A percentile compares a stretch with the other conserved stretches of the same genome.
Conservation (phyloP, 805 yeast genomes). For the Wickerhamiella spandovensis region DNA sequence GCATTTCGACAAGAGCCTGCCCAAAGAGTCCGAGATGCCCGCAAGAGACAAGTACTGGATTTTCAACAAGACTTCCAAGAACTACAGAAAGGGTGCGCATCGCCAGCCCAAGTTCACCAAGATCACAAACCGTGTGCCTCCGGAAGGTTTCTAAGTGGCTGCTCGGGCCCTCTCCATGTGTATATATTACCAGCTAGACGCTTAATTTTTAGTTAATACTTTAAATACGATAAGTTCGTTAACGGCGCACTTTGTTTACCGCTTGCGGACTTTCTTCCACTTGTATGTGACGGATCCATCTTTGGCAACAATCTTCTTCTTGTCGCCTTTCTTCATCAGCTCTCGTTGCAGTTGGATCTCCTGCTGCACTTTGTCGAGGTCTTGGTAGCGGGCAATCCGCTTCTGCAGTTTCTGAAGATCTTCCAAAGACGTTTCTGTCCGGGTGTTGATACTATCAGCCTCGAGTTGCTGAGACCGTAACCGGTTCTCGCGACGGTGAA, state of each 20-base stretch:
- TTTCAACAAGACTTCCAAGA: slow-evolving; percentile 57
- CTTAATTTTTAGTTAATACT: background rate
- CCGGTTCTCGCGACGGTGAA: slow-evolving; percentile 59
- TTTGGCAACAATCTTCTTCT: slow-evolving; percentile 54
- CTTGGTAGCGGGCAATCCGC: slow-evolving; percentile 54
- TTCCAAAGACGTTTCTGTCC: slow-evolving; percentile 33
- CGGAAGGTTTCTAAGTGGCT: slow-evolving; percentile 41
- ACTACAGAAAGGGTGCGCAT: slow-evolving; percentile 81
- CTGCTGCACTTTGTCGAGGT: slow-evolving; percentile 53
- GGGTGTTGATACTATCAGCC: slow-evolving; percentile 3
- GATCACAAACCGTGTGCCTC: slow-evolving; percentile 65
- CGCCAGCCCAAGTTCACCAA: slow-evolving; percentile 78
- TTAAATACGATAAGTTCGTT: too few species aligned
- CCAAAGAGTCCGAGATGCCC: slow-evolving; percentile 69
- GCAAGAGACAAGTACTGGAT: slow-evolving; percentile 79
- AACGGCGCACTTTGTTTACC: too few species aligned
- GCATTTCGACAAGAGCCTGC: slow-evolving; percentile 36
- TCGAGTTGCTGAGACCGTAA: slow-evolving; percentile 45
- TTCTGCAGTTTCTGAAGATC: slow-evolving; percentile 46
- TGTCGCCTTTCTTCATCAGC: slow-evolving; percentile 80
- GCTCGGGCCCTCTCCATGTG: background rate
- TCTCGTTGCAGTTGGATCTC: slow-evolving; percentile 71
- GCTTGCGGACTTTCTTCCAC: slow-evolving; percentile 54
- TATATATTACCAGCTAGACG: slow-evolving; percentile 1
- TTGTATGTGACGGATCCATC: slow-evolving; percentile 62